These are phyloP conservation scores for Boletus speciosus DNA, from an alignment of 768 basidiomycete genomes.

Conservation along the genomic window DNA sequence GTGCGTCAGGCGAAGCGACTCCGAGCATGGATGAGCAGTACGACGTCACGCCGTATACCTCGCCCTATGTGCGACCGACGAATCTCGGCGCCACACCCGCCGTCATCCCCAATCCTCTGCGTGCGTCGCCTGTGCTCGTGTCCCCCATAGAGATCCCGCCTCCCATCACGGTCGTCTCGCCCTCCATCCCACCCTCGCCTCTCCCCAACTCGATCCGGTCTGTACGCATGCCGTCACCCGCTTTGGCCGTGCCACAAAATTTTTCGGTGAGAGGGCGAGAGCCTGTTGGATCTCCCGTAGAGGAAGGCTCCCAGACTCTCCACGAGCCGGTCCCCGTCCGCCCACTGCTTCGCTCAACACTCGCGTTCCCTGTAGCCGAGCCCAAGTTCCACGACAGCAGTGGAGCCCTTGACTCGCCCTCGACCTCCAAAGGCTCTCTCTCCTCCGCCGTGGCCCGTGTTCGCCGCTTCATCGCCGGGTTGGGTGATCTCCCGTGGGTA, in stretches of 20 bases:
- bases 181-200: slow-evolving; percentile 10
- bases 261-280: neutral
- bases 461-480: slow-evolving; percentile 31
- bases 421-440: slow-evolving; percentile 1
- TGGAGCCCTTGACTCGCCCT: neutral
- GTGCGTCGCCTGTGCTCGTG: neutral
- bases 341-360: neutral
- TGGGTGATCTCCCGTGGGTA: slow-evolving; percentile 46
- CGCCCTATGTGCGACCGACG: slow-evolving; percentile 10
- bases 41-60: slow-evolving; percentile 13
- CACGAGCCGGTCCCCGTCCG: slow-evolving; percentile 6
- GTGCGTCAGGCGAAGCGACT: slow-evolving; percentile 3
- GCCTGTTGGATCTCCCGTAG: neutral
- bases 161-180: slow-evolving; percentile 15
- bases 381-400: neutral
- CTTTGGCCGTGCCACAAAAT: neutral
- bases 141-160: neutral
- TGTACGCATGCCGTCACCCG: neutral
- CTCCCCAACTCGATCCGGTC: slow-evolving; percentile 7
- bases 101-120: neutral
- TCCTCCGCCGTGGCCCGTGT: slow-evolving; percentile 34
- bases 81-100: neutral
- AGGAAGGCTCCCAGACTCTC: slow-evolving; percentile 18
- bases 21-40: slow-evolving; percentile 21
- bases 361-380: neutral